Conservation (phyloP, 2,329 filamentous ascomycete species). For the Neopestalotiopsis sp. region DNA sequence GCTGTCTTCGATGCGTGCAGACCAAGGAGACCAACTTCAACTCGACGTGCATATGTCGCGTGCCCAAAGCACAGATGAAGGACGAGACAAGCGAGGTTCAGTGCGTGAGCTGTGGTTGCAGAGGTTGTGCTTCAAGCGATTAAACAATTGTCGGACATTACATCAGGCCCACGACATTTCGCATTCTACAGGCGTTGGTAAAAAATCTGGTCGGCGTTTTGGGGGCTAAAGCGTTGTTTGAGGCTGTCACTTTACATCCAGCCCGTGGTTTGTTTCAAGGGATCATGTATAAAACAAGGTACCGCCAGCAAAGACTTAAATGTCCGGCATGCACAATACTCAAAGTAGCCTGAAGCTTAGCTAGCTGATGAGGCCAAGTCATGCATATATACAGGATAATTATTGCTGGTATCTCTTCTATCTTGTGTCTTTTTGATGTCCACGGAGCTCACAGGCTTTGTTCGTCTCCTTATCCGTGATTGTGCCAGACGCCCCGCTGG, state of each 20-base stretch:
- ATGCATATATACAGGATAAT: neutral
- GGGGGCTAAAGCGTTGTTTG: neutral
- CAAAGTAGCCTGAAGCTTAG: neutral
- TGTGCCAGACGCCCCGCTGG: neutral
- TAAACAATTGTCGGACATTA: constrained; percentile 41
- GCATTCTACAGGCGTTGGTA: constrained; percentile 14
- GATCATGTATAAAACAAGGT: neutral
- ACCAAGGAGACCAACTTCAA: constrained; percentile 99
- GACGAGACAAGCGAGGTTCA: constrained; percentile 82
- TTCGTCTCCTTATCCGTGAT: neutral
- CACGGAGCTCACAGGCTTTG: neutral
- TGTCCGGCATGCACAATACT: neutral
- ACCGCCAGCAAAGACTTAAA: neutral
- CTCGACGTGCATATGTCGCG: constrained; percentile 94
- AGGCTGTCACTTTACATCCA: neutral
- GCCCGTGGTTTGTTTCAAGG: neutral
- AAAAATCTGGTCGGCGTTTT: constrained; percentile 5
- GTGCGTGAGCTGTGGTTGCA: constrained; percentile 93
- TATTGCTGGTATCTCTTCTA: neutral
- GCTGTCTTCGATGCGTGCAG: constrained; percentile 94
- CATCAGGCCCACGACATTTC: neutral
- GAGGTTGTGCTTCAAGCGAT: constrained; percentile 87
- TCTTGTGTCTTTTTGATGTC: neutral
- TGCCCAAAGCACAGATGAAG: constrained; percentile 87
- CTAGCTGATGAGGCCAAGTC: neutral